Conservation (phyloP, 208 protist species). For the Leishmania major region DNA sequence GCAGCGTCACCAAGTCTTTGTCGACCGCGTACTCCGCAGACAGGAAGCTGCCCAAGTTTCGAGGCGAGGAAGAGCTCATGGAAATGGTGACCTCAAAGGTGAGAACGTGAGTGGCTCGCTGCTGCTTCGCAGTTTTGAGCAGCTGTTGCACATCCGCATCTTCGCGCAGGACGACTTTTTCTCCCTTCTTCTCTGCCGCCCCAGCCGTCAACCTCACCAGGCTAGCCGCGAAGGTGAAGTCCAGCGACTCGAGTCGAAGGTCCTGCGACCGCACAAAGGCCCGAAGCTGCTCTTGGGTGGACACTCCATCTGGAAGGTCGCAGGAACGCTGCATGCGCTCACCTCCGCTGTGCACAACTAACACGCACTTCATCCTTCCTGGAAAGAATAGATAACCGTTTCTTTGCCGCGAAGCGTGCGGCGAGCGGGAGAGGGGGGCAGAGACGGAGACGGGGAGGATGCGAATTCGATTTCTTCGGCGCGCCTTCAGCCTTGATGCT, state of each 20-base stretch:
- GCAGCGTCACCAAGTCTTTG: constrained; percentile 50
- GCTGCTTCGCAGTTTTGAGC: constrained; percentile 10
- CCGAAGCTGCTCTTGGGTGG: constrained; percentile 32
- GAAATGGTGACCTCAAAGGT: constrained; percentile 40
- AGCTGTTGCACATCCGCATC: constrained; percentile 33
- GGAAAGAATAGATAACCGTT: not conserved
- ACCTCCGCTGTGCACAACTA: constrained; percentile 46
- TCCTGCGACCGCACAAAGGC: constrained; percentile 58
- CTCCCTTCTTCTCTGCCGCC: not conserved
- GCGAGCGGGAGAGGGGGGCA: not conserved
- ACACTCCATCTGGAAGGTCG: constrained; percentile 23
- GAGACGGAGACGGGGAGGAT: too few relatives aligned
- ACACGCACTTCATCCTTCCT: constrained; percentile 44
- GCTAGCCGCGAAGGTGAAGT: constrained; percentile 52
- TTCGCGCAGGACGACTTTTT: constrained; percentile 8
- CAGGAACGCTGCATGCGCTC: constrained; percentile 61
- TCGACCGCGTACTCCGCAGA: constrained; percentile 38
- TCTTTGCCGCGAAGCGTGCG: not conserved
- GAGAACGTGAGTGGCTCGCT: constrained; percentile 6
- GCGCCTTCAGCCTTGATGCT: not conserved
- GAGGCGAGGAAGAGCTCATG: not conserved
- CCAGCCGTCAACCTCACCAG: not conserved
- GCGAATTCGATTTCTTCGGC: not conserved
- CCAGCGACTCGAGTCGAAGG: constrained; percentile 53
- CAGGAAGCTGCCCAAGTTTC: constrained; percentile 15